Evolutionary conservation across 345 rosid genomes (phyloP).

Genomic region (Orychophragmus violaceus): DNA sequence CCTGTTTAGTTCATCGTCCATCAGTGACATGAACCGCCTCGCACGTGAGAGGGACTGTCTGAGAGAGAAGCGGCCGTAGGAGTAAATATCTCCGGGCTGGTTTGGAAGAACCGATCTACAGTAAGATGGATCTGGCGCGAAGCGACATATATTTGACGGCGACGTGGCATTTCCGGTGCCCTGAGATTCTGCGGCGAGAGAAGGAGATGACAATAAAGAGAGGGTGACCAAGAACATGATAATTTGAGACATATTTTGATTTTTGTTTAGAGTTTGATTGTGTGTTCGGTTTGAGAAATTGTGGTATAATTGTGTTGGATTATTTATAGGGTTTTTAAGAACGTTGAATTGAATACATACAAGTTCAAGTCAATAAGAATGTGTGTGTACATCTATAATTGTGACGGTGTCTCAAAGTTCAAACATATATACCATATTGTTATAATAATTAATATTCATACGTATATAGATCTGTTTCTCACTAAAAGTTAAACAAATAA

Average conservation of each 20-base stretch:
- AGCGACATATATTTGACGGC: conserved; percentile 40
- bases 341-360: conserved; percentile 13
- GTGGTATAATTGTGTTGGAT: not conserved
- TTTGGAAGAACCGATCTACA: conserved; percentile 59
- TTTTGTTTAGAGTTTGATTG: not conserved
- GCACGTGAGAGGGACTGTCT: conserved; percentile 61
- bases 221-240: conserved; percentile 19
- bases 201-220: conserved; percentile 21
- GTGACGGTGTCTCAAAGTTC: conserved; percentile 24
- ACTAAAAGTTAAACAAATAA: not conserved
- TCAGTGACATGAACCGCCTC: conserved; percentile 36
- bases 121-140: conserved; percentile 59
- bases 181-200: not conserved
- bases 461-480: not conserved
- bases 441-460: conserved; percentile 13
- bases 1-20: conserved; percentile 42
- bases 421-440: conserved; percentile 28
- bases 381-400: conserved; percentile 11
- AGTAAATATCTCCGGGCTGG: conserved; percentile 44
- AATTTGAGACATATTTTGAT: conserved; percentile 22
- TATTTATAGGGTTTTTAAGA: conserved; percentile 22
- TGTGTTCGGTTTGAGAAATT: conserved; percentile 9
- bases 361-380: conserved; percentile 20
- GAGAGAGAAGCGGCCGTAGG: conserved; percentile 51
- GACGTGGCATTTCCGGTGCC: conserved; percentile 19